Evolutionary conservation across 495 filamentous ascomycete genomes (phyloP).

Genomic region (Apiosordaria backusii): DNA sequence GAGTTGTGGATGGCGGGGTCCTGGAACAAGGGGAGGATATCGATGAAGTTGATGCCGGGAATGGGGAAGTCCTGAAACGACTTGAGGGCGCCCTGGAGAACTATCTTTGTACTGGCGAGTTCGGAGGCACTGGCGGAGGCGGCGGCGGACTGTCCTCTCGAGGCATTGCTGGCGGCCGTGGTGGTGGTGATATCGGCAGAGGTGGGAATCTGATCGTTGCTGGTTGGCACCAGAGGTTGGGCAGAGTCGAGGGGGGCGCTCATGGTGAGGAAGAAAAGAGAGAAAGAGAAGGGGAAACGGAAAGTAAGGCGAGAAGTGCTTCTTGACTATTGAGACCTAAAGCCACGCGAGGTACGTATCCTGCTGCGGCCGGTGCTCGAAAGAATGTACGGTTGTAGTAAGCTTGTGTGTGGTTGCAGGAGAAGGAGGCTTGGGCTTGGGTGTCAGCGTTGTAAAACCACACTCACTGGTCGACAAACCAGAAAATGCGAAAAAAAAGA

Average conservation of each 20-base stretch:
- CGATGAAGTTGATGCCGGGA: slow-evolving; percentile 93
- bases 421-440: slow-evolving; percentile 25
- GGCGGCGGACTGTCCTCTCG: slow-evolving; percentile 56
- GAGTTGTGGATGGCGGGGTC: slow-evolving; percentile 67
- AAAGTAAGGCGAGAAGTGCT: slow-evolving; percentile 19
- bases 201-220: slow-evolving; percentile 19
- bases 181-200: neutral
- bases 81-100: slow-evolving; percentile 47
- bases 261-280: slow-evolving; percentile 54
- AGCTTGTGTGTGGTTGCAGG: neutral
- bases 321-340: neutral
- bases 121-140: slow-evolving; percentile 73
- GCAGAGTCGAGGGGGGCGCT: slow-evolving; percentile 42
- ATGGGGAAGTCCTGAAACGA: slow-evolving; percentile 93
- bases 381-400: slow-evolving; percentile 27
- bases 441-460: slow-evolving; percentile 25
- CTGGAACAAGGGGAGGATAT: slow-evolving; percentile 96
- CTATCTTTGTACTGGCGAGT: slow-evolving; percentile 93
- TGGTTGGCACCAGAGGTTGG: slow-evolving; percentile 27
- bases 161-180: slow-evolving; percentile 47
- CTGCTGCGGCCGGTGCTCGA: slow-evolving; percentile 10
- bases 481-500: slow-evolving; percentile 19
- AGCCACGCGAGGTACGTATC: slow-evolving; percentile 2
- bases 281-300: slow-evolving; percentile 21
- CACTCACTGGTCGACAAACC: slow-evolving; percentile 14